A percentile compares a stretch with the other conserved stretches of the same genome.
These are phyloP conservation scores for Byssoonygena ceratinophila DNA, from an alignment of 2,329 filamentous ascomycete genomes.

Conservation along the genomic window DNA sequence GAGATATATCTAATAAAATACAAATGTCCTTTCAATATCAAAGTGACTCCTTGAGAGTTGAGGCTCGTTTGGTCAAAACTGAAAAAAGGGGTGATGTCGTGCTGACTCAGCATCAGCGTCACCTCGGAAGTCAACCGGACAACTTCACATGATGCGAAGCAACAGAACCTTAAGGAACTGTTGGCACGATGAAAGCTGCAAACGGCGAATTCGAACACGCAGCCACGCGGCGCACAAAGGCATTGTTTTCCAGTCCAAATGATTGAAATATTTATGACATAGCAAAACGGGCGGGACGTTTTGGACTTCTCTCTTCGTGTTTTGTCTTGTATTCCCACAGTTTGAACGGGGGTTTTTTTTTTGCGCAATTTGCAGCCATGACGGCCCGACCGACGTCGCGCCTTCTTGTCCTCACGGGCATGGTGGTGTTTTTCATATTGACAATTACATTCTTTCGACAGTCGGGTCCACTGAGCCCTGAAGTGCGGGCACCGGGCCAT, in stretches of 20 bases:
- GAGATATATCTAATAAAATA: too few species aligned
- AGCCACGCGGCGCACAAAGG: neutral
- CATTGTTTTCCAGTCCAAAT: neutral
- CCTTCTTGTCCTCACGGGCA: conserved; percentile 27
- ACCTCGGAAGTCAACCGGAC: neutral
- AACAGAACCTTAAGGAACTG: neutral
- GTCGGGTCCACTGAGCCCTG: conserved; percentile 29
- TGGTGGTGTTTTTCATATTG: conserved; percentile 27
- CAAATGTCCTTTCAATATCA: too few species aligned
- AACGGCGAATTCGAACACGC: neutral
- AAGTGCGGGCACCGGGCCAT: conserved; percentile 33
- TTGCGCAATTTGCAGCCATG: too few species aligned
- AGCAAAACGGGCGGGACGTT: too few species aligned
- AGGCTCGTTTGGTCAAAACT: too few species aligned
- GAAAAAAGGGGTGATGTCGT: neutral
- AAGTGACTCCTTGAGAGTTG: too few species aligned
- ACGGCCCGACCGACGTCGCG: conserved; percentile 30
- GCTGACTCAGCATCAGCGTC: conserved; percentile 1
- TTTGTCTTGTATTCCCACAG: too few species aligned
- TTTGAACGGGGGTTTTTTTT: too few species aligned
- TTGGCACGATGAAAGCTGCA: neutral
- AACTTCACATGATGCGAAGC: conserved; percentile 3
- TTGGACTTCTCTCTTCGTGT: too few species aligned
- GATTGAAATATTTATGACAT: neutral
- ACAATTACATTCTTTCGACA: conserved; percentile 32